A percentile compares a stretch with the other conserved stretches of the same genome.
Conservation (phyloP, 768 basidiomycete genomes). For the Collybia sp. region DNA sequence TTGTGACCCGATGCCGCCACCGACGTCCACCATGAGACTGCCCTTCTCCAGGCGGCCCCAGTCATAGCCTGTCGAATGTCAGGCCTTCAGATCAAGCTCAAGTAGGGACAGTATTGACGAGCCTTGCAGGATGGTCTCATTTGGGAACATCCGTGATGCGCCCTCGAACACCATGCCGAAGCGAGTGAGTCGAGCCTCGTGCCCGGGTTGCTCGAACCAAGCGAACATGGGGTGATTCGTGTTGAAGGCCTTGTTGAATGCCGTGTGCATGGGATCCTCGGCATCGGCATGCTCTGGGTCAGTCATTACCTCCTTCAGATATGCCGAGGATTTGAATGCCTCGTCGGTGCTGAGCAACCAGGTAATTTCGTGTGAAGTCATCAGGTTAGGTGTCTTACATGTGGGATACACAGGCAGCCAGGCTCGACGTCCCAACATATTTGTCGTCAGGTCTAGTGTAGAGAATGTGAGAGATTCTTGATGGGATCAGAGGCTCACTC, state of each 20-base stretch:
- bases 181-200: conserved; percentile 17
- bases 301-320: conserved; percentile 11
- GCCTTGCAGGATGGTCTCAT: conserved; percentile 15
- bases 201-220: conserved; percentile 26
- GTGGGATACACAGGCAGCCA: not conserved
- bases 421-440: not conserved
- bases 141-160: conserved; percentile 13
- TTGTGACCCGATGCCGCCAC: conserved; percentile 27
- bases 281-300: not conserved
- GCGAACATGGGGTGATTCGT: conserved; percentile 19
- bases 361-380: too few species aligned
- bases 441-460: not conserved
- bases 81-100: not conserved
- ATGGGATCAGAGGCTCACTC: not conserved
- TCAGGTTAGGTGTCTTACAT: not conserved
- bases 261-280: conserved; percentile 10
- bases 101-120: not conserved
- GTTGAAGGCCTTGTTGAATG: conserved; percentile 20
- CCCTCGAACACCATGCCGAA: conserved; percentile 23
- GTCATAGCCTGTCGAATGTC: conserved; percentile 11
- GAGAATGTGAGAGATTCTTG: not conserved
- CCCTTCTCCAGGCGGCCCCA: conserved; percentile 11
- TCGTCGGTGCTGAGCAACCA: conserved; percentile 16
- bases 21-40: conserved; percentile 26
- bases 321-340: conserved; percentile 10